Conservation (phyloP, 2,329 filamentous ascomycete species). For the Beauveria sp. region DNA sequence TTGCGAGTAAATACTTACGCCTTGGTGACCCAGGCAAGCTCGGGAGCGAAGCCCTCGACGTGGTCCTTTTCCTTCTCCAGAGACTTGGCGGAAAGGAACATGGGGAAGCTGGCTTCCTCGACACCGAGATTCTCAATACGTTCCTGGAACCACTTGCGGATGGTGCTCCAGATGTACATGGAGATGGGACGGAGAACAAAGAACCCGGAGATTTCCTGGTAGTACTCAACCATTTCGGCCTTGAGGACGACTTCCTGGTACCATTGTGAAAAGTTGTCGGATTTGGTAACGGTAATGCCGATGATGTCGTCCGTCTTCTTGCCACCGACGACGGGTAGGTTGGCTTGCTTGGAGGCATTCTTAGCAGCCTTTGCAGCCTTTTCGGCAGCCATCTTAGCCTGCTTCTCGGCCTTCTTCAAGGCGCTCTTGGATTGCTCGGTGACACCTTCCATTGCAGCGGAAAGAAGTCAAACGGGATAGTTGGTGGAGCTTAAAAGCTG, state of each 20-base stretch:
- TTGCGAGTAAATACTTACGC: conserved; percentile 44
- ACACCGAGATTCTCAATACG: conserved; percentile 88
- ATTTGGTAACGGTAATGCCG: conserved; percentile 80
- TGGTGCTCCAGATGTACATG: conserved; percentile 61
- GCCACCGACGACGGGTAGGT: conserved; percentile 45
- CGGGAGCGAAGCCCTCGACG: conserved; percentile 95
- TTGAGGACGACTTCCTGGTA: conserved; percentile 97
- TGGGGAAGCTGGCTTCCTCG: conserved; percentile 91
- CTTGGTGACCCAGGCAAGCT: conserved; percentile 83
- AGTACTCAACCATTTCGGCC: conserved; percentile 96
- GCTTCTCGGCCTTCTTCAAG: conserved; percentile 59
- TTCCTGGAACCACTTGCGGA: conserved; percentile 59
- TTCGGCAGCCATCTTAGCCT: conserved; percentile 51
- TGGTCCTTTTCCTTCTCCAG: conserved; percentile 87
- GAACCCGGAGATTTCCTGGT: conserved; percentile 87
- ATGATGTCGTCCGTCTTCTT: conserved; percentile 65
- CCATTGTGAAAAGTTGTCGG: conserved; percentile 86
- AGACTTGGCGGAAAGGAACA: conserved; percentile 90
- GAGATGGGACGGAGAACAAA: conserved; percentile 76
- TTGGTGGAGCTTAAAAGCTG: conserved; percentile 1
- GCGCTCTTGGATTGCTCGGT: conserved; percentile 51
- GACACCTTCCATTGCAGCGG: conserved; percentile 23
- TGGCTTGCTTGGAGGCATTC: conserved; percentile 31
- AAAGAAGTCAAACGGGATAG: neutral
- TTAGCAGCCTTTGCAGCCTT: conserved; percentile 57